Conservation (phyloP, 192 early-diverging fungal genomes). For the Podila epigama region DNA sequence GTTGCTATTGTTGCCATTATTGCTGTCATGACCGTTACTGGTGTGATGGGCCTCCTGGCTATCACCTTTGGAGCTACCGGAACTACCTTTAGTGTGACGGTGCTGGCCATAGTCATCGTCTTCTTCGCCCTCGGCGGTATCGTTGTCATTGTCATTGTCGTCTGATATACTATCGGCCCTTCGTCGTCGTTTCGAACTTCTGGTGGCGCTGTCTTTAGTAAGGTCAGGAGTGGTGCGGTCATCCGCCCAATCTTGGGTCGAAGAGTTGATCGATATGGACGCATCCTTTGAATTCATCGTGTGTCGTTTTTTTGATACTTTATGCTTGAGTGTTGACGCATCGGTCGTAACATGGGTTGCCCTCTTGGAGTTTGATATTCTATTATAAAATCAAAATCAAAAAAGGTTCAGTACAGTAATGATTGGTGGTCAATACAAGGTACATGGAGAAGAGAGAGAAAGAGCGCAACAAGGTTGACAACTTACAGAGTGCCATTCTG, state of each 20-base stretch:
- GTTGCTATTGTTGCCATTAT: neutral
- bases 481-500: constrained; percentile 51
- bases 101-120: neutral
- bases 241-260: neutral
- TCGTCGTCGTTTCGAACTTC: constrained; percentile 43
- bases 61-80: neutral
- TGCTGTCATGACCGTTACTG: neutral
- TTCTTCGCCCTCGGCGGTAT: neutral
- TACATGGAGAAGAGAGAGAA: constrained; percentile 6
- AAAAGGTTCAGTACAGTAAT: neutral
- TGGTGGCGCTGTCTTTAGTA: neutral
- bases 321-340: constrained; percentile 3
- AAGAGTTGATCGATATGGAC: neutral
- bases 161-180: constrained; percentile 24
- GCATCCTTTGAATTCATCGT: constrained; percentile 31
- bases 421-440: neutral
- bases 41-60: neutral
- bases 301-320: constrained; percentile 22
- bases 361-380: constrained; percentile 15
- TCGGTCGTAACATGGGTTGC: constrained; percentile 4
- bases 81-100: neutral
- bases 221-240: neutral
- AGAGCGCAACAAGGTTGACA: neutral
- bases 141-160: constrained; percentile 7
- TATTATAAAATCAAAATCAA: neutral